Evolutionary conservation across 78 protist species (phyloP).

Genomic region (Diacronema lutheri): DNA sequence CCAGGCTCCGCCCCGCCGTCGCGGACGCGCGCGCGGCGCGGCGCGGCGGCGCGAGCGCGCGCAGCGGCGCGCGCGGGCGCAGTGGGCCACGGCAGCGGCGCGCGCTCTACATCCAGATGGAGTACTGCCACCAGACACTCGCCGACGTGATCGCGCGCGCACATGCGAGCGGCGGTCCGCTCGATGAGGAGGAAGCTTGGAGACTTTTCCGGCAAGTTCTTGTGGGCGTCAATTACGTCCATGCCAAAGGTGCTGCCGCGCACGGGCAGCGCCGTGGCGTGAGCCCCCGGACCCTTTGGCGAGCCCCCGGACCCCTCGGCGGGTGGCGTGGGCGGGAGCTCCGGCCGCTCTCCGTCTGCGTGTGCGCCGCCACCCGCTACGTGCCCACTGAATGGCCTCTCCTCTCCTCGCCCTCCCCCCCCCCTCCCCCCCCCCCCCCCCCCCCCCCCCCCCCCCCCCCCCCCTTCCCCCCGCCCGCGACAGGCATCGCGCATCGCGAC

Average conservation of each 20-base stretch:
- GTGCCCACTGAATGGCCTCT: neutral
- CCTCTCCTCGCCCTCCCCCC: neutral
- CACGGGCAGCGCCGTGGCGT: too few relatives aligned
- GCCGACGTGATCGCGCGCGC: neutral
- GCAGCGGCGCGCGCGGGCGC: neutral
- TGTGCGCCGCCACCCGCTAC: too few relatives aligned
- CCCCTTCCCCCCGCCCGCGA: too few relatives aligned
- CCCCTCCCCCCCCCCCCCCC: too few relatives aligned
- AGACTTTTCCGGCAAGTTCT: neutral
- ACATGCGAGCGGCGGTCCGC: neutral
- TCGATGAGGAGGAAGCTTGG: neutral
- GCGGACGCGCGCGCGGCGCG: neutral
- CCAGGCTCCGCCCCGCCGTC: too few relatives aligned
- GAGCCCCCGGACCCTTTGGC: too few relatives aligned
- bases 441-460: too few relatives aligned
- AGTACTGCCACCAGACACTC: constrained; percentile 35
- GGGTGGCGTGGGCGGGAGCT: too few relatives aligned
- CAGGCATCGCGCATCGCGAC: constrained; percentile 42
- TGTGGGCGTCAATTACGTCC: constrained; percentile 18
- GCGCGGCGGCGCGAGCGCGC: neutral
- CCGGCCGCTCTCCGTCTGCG: too few relatives aligned
- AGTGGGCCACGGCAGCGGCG: neutral
- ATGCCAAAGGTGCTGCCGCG: too few relatives aligned
- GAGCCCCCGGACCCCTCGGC: too few relatives aligned
- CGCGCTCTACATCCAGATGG: constrained; percentile 40